Conservation (phyloP, 257 asterid species). For the Mentha longifolia region DNA sequence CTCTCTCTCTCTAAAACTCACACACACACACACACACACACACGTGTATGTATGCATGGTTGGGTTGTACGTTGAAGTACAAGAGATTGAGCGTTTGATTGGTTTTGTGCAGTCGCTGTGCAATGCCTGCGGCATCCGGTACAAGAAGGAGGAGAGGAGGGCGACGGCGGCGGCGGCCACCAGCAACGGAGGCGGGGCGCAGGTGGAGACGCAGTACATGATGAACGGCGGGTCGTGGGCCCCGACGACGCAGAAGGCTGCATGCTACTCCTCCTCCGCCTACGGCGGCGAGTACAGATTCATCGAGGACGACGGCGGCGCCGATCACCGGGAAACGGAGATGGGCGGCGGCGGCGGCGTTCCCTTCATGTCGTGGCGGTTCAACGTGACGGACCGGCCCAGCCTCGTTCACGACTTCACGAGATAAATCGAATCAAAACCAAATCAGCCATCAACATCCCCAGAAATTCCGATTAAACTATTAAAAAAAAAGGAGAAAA, state of each 20-base stretch:
- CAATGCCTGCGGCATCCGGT: slow-evolving; percentile 97
- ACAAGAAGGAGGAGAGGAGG: slow-evolving; percentile 94
- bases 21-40: neutral
- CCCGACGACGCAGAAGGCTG: slow-evolving; percentile 45
- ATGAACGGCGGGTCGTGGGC: slow-evolving; percentile 55
- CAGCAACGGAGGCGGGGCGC: slow-evolving; percentile 37
- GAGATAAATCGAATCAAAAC: slow-evolving; percentile 42
- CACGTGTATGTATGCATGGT: neutral
- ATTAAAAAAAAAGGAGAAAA: neutral
- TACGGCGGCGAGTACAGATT: slow-evolving; percentile 66
- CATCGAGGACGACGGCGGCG: slow-evolving; percentile 53
- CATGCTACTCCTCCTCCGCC: slow-evolving; percentile 39
- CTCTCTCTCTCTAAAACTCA: neutral
- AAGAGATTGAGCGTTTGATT: neutral
- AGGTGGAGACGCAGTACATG: slow-evolving; percentile 50
- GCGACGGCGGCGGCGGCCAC: slow-evolving; percentile 82
- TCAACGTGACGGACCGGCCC: slow-evolving; percentile 72
- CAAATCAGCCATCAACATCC: too few species aligned
- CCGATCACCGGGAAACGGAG: slow-evolving; percentile 56
- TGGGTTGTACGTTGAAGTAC: neutral
- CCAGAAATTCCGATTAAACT: neutral
- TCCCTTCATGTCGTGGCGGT: slow-evolving; percentile 78
- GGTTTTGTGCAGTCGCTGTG: slow-evolving; percentile 74
- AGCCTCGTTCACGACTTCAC: slow-evolving; percentile 76
- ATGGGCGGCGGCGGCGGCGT: slow-evolving; percentile 29